phyloP scores from a whole-genome alignment of 2,329 filamentous ascomycete species.

The Hypomyces perniciosus region DNA sequence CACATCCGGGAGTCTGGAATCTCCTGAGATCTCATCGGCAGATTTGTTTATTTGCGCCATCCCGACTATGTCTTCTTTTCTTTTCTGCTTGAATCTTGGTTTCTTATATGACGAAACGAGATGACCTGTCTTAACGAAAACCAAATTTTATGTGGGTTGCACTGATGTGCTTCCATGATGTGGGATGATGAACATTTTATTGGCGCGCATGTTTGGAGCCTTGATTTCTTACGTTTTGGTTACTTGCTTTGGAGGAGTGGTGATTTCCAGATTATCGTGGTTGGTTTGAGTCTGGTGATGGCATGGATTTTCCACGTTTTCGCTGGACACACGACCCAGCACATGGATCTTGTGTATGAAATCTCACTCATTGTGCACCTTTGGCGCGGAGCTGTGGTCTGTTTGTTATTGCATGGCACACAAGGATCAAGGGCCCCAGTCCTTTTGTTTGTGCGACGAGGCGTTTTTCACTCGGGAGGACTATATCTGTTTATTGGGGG shows the following conservation, averaged over 20 bases:
- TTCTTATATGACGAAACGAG: conserved; percentile 25
- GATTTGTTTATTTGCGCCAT: not conserved
- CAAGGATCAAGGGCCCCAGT: conserved; percentile 6
- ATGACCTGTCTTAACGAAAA: conserved; percentile 29
- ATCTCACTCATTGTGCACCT: conserved; percentile 1
- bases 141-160: conserved; percentile 22
- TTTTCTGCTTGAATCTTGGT: conserved; percentile 18
- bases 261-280: not conserved
- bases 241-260: not conserved
- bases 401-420: conserved; percentile 11
- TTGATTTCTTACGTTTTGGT: conserved; percentile 13
- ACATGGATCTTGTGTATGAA: not conserved
- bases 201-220: conserved; percentile 18
- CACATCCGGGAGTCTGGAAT: not conserved
- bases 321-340: not conserved
- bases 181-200: conserved; percentile 19
- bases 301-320: not conserved
- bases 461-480: conserved; percentile 4
- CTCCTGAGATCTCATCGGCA: not conserved
- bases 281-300: not conserved
- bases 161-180: conserved; percentile 19
- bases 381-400: conserved; percentile 4
- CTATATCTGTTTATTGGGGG: conserved; percentile 1
- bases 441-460: conserved; percentile 11
- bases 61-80: conserved; percentile 13